These are phyloP conservation scores for Aspergillus uvarum DNA, from an alignment of 2,329 filamentous ascomycete species.

Conservation along the genomic window DNA sequence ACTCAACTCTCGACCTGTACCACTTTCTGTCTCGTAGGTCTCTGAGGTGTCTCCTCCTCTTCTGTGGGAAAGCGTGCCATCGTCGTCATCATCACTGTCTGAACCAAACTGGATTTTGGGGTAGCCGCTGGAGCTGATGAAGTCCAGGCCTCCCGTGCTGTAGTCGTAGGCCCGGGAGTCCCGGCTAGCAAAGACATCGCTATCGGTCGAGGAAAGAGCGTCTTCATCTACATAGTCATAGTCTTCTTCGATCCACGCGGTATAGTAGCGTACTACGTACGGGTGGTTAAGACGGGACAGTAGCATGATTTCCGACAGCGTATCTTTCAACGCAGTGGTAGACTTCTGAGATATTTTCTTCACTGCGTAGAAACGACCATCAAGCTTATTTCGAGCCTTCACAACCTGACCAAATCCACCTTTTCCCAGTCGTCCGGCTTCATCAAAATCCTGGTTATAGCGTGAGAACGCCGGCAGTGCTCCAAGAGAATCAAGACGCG, in stretches of 20 bases:
- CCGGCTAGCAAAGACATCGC: constrained; percentile 46
- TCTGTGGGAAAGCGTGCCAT: constrained; percentile 38
- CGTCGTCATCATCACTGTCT: constrained; percentile 49
- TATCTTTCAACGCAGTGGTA: constrained; percentile 59
- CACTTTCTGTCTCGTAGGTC: constrained; percentile 24
- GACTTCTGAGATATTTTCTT: constrained; percentile 92
- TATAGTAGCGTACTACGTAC: constrained; percentile 84
- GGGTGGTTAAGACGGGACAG: constrained; percentile 93
- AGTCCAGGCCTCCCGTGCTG: constrained; percentile 82
- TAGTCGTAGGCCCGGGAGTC: constrained; percentile 53
- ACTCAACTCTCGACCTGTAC: constrained; percentile 36
- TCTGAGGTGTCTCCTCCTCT: constrained; percentile 26
- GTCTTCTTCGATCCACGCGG: constrained; percentile 85
- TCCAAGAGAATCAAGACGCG: constrained; percentile 63
- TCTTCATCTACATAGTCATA: constrained; percentile 42
- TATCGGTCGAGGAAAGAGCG: constrained; percentile 52
- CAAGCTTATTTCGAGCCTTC: constrained; percentile 89
- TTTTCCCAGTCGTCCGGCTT: constrained; percentile 83
- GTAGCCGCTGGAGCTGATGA: constrained; percentile 82
- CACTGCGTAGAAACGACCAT: constrained; percentile 90
- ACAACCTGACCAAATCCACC: constrained; percentile 96
- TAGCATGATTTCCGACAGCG: constrained; percentile 81
- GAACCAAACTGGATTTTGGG: constrained; percentile 75
- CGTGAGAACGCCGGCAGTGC: constrained; percentile 62
- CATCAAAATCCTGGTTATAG: constrained; percentile 85